Evolutionary conservation across 129 eudicot species (phyloP), one percentile per base, ranked within the genome.

Genomic region (Centella asiatica): DNA sequence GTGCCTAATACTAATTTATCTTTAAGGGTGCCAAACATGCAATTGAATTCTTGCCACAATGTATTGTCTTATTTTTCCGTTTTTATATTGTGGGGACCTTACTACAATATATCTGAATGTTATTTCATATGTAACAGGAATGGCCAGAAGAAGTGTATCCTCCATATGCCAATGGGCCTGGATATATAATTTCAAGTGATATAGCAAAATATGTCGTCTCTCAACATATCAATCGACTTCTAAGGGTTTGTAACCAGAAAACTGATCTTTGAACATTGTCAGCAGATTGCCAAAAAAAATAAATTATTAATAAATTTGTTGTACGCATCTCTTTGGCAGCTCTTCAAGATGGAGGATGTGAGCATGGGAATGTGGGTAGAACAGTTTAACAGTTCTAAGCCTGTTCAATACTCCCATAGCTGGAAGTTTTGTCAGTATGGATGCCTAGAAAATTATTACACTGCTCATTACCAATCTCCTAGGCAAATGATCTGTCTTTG

Each of bases 331-430:
- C 17, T n/a, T 68, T 70, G 39, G 68, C 88, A 92, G 95, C 72
- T 92, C 57, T 92, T 92, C 60, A 90, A 92, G 72, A 92, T 92
- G 95, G 98, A 92, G 73, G 98, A 92, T 45, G 95, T 92, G 74
- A 87, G 98, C 84, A 87, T 92, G 98, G 95, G 98, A 59, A 83
- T 92, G 94, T 92, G 95, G 98, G 95, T 92, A n/a, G 94, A 87
- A 71, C 88, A 92, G 64, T 87, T 87, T 71, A 92, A 90, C 74
- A 84, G 84, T 73, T 78, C 90, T 4, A 82, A 48, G 11, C 64
- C 34, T 1, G 95, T 90, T 7, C 85, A 82, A 29, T 90, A 90
- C 71, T 69, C 83, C 14, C 98, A 90, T 75, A 78, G 72, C 60
- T 86, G 85, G 81, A 90, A 84, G 75, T 90, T 81, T 57, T 90